Base-by-base conservation (phyloP, 1,139 yeast genomes). In the Maudiozyma humilis region DNA sequence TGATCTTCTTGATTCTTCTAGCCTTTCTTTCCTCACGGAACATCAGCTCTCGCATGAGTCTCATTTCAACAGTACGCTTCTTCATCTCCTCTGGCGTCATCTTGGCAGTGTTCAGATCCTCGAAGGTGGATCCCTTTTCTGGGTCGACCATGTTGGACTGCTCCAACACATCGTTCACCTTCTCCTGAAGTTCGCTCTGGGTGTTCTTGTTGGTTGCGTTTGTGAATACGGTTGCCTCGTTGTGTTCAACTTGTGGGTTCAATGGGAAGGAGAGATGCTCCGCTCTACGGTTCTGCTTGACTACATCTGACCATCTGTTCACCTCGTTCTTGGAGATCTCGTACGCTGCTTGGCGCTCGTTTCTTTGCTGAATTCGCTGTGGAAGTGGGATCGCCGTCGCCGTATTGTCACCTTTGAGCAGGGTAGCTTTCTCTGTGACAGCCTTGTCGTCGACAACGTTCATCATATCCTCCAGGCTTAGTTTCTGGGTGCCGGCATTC, bases 41-140 rank as follows among this genome's bases (percentile, higher is more conserved):
- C 95, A 91, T 86, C 51, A 91, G 74, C 59, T 91, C 98, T 51
- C 98, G 76, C 96, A 88, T 88, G 57, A 83, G 66, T 54, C 97
- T 75, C 53, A 91, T 73, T 64, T 91, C 96, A 46, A 78, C 76
- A 13, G 94, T 82, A 52, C 95, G 76, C 59, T 80, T 78, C 48
- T 71, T 70, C 67, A 89, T 68, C 43, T 93, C 98, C 50, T 84
- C 95, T 23, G 83, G 76, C 0, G 93, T 73, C 62, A 91, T 66
- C 54, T 83, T 81, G 2, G 93, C 87, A n/a, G 82, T 76, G 13
- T 87, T 91, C 36, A 87, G 75, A 47, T 89, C 88, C 63, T 91
- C 96, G 63, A 88, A 89, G 2, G 85, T 79, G 10, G 91, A 78
- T 56, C 83, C 86, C 53, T 79, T 78, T 53, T 76, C 74, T 42